Percentiles rank a stretch among this genome's conserved stretches.
phyloP scores from a whole-genome alignment of 306 rosid genomes.

The Adenanthera pavonina region DNA sequence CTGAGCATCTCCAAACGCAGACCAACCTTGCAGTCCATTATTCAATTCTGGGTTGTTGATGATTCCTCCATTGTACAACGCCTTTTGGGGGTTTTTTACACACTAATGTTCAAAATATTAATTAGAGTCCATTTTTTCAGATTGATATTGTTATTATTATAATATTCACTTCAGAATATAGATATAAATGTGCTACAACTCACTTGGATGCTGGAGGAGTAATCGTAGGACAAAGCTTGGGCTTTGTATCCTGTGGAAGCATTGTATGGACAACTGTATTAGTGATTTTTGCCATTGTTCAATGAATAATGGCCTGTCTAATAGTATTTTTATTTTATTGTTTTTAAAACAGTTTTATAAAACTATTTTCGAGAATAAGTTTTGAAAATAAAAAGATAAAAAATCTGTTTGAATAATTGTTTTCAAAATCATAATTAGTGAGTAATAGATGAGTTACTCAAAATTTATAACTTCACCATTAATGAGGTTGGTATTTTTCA shows the following conservation, averaged over 20 bases:
- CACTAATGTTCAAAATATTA: constrained; percentile 51
- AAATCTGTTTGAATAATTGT: too few species aligned
- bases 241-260: constrained; percentile 50
- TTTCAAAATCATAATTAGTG: too few species aligned
- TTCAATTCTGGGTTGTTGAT: constrained; percentile 72
- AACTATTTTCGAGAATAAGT: too few species aligned
- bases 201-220: constrained; percentile 57
- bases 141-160: neutral
- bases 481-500: too few species aligned
- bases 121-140: neutral
- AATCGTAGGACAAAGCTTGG: constrained; percentile 63
- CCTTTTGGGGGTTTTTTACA: constrained; percentile 46
- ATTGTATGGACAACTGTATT: neutral
- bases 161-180: neutral
- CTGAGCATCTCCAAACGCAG: constrained; percentile 51
- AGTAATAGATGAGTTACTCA: too few species aligned
- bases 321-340: too few species aligned
- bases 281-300: neutral
- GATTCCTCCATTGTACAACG: constrained; percentile 80
- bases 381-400: too few species aligned
- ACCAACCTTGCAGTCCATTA: constrained; percentile 69
- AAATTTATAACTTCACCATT: too few species aligned
- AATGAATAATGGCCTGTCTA: too few species aligned
- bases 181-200: neutral
- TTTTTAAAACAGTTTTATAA: too few species aligned